These are phyloP conservation scores for Lepidium campestre DNA, from an alignment of 441 rosid species.

Conservation along the genomic window DNA sequence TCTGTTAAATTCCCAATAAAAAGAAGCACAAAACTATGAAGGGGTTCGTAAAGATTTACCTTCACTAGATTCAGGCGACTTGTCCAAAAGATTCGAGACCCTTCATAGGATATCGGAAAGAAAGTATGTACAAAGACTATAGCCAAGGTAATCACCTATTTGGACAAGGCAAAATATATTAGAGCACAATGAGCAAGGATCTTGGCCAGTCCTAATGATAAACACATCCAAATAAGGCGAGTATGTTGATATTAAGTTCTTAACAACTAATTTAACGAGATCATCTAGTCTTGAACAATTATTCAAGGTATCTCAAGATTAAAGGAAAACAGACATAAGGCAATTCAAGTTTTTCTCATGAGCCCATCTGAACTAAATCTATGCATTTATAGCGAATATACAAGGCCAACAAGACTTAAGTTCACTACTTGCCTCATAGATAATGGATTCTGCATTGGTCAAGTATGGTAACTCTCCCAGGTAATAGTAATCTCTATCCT, in stretches of 20 bases:
- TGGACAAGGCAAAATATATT: neutral
- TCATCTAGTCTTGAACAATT: neutral
- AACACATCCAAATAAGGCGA: neutral
- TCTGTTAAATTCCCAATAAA: neutral
- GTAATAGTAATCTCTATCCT: slow-evolving; percentile 66
- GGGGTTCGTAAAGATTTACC: slow-evolving; percentile 34
- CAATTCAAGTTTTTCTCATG: neutral
- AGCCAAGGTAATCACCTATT: slow-evolving; percentile 53
- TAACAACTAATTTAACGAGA: neutral
- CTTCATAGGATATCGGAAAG: slow-evolving; percentile 81
- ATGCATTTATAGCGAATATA: neutral
- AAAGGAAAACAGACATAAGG: neutral
- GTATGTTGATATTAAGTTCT: neutral
- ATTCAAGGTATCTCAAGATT: neutral
- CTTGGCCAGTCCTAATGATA: neutral
- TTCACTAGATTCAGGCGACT: slow-evolving; percentile 54
- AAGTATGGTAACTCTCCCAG: slow-evolving; percentile 93
- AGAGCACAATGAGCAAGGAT: slow-evolving; percentile 3
- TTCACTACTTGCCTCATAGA: slow-evolving; percentile 57
- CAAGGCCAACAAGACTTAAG: neutral
- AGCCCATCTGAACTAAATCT: neutral
- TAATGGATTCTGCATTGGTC: slow-evolving; percentile 56
- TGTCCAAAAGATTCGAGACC: slow-evolving; percentile 59
- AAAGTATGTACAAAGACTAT: slow-evolving; percentile 56
- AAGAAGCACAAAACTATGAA: slow-evolving; percentile 8